Conservation (phyloP, 441 rosid species). For the Arabidopsis lyrata region DNA sequence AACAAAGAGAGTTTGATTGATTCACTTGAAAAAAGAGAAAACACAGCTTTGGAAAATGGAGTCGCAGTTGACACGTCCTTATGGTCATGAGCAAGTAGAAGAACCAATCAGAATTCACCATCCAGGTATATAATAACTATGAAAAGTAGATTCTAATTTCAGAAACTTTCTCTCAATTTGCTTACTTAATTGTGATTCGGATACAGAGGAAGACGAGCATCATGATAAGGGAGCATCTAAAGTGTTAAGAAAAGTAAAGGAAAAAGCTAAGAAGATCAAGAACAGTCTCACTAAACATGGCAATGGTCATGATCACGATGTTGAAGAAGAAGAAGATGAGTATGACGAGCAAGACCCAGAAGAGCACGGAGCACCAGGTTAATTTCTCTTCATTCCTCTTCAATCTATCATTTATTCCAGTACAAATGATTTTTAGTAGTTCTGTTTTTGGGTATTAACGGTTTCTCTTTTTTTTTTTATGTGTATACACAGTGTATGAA, state of each 20-base stretch:
- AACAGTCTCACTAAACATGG: constrained; percentile 66
- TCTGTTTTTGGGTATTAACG: background rate
- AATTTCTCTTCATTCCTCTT: background rate
- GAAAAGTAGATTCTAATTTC: background rate
- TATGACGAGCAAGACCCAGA: constrained; percentile 56
- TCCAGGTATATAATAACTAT: constrained; percentile 31
- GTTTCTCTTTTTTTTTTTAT: background rate
- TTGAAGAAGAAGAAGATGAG: constrained; percentile 59
- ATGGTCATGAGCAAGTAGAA: constrained; percentile 36
- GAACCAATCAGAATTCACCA: constrained; percentile 40
- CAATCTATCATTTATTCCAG: background rate
- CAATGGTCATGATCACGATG: constrained; percentile 58
- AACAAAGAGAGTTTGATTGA: constrained; percentile 17
- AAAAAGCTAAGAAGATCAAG: constrained; percentile 80
- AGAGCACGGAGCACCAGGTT: constrained; percentile 52
- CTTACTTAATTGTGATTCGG: background rate
- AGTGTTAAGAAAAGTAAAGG: constrained; percentile 80
- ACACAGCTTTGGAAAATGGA: constrained; percentile 38
- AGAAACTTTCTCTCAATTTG: background rate
- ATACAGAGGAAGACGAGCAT: constrained; percentile 61
- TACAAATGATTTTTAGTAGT: background rate
- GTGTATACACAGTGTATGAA: constrained; percentile 49
- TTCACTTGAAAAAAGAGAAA: background rate
- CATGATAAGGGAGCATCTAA: constrained; percentile 59
- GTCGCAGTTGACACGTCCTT: constrained; percentile 44